Conservation (phyloP, 2,329 filamentous ascomycete genomes). For the Cladorrhinum sp. region DNA sequence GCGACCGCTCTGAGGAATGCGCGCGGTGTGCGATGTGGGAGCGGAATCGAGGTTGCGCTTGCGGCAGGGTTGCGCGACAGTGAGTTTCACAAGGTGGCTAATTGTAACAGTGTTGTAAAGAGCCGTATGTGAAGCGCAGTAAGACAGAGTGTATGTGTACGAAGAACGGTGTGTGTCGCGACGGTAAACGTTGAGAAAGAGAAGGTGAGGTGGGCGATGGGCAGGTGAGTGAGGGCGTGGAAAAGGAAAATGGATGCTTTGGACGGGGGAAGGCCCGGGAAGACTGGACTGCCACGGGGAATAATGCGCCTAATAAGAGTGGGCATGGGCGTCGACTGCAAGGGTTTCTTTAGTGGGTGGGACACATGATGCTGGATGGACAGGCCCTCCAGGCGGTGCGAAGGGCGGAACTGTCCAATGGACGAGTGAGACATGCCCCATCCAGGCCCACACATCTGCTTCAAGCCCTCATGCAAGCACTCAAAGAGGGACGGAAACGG, state of each 20-base stretch:
- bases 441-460: constrained; percentile 10
- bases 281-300: constrained; percentile 16
- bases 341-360: constrained; percentile 24
- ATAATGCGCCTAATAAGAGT: constrained; percentile 32
- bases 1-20: constrained; percentile 20
- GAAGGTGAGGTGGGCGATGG: neutral
- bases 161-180: neutral
- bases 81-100: neutral
- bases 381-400: constrained; percentile 18
- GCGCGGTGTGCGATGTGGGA: constrained; percentile 10
- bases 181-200: neutral
- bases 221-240: neutral
- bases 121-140: neutral
- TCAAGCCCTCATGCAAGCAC: constrained; percentile 21
- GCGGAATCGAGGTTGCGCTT: constrained; percentile 2
- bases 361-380: constrained; percentile 27
- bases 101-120: neutral
- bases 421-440: constrained; percentile 7
- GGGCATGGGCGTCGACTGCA: constrained; percentile 15
- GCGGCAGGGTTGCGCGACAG: neutral
- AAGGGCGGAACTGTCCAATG: constrained; percentile 22
- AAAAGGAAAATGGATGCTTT: constrained; percentile 18
- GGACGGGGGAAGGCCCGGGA: constrained; percentile 16
- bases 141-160: neutral
- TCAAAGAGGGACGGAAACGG: constrained; percentile 18